A percentile compares a stretch with the other conserved stretches of the same genome.
Conservation (phyloP, 2,329 filamentous ascomycete genomes). For the Bimuria novae-zelandiae region DNA sequence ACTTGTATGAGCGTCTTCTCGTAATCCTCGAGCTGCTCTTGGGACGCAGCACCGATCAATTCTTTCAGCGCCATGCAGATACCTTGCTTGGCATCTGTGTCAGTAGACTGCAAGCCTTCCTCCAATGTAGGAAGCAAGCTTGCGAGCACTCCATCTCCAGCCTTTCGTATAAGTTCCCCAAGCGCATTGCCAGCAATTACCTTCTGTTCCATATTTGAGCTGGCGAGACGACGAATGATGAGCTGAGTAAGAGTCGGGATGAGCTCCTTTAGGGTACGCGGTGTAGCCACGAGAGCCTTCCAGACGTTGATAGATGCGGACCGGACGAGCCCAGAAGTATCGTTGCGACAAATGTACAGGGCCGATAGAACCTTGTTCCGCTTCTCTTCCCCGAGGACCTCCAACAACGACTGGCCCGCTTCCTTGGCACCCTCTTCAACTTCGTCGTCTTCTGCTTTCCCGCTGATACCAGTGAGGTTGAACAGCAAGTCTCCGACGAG, state of each 20-base stretch:
- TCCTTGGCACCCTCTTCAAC: constrained; percentile 82
- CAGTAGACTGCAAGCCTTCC: constrained; percentile 86
- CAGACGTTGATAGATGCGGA: constrained; percentile 89
- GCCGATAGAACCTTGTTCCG: constrained; percentile 97
- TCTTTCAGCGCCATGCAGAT: constrained; percentile 96
- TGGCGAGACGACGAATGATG: constrained; percentile 90
- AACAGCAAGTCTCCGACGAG: constrained; percentile 95
- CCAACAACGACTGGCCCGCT: constrained; percentile 88
- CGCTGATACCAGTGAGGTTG: constrained; percentile 93
- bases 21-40: constrained; percentile 88
- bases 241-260: constrained; percentile 93
- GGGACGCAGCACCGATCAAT: constrained; percentile 84
- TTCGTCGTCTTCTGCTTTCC: constrained; percentile 74
- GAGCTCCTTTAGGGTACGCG: constrained; percentile 90
- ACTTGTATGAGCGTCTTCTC: constrained; percentile 95
- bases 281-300: constrained; percentile 94
- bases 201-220: constrained; percentile 97
- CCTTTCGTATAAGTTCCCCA: constrained; percentile 94
- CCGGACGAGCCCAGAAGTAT: constrained; percentile 90
- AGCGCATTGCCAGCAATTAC: constrained; percentile 97
- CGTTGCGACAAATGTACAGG: constrained; percentile 94
- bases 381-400: constrained; percentile 93
- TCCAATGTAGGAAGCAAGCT: constrained; percentile 89
- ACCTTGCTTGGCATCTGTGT: constrained; percentile 92
- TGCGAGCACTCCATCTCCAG: constrained; percentile 88